Conservation (phyloP, 1,139 yeast genomes). For the Tardiomyces depauwii region DNA sequence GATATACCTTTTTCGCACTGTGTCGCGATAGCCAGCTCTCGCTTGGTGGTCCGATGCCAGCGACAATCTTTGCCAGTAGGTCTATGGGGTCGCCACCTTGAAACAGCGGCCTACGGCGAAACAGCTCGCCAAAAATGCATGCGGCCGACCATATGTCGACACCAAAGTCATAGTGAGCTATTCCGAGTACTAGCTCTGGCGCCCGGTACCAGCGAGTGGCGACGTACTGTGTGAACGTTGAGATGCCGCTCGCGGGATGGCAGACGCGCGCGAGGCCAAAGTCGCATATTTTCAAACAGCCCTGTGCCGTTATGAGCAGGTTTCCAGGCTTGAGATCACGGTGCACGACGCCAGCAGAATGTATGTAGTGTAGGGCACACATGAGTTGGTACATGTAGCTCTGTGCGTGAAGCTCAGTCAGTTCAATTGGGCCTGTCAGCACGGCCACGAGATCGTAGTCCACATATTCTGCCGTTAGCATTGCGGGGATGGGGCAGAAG, state of each 20-base stretch:
- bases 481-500: background rate
- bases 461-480: slow-evolving; percentile 40
- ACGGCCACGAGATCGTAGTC: slow-evolving; percentile 73
- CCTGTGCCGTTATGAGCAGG: slow-evolving; percentile 60
- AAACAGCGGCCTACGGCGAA: slow-evolving; percentile 75
- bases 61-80: slow-evolving; percentile 65
- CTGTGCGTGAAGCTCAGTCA: slow-evolving; percentile 77
- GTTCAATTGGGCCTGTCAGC: slow-evolving; percentile 54
- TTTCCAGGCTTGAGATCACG: slow-evolving; percentile 83
- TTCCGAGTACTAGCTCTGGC: slow-evolving; percentile 69
- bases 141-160: slow-evolving; percentile 95
- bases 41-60: background rate
- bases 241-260: slow-evolving; percentile 28
- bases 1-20: background rate
- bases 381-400: slow-evolving; percentile 66
- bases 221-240: slow-evolving; percentile 68
- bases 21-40: background rate
- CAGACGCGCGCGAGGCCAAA: slow-evolving; percentile 75
- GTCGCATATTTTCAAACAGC: slow-evolving; percentile 70
- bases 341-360: slow-evolving; percentile 70
- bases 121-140: slow-evolving; percentile 76
- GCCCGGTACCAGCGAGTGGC: slow-evolving; percentile 97
- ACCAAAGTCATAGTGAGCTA: slow-evolving; percentile 40
- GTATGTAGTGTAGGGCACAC: slow-evolving; percentile 74
- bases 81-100: slow-evolving; percentile 78